Percentiles rank a stretch among this genome's conserved stretches.
These are phyloP conservation scores for Zygosaccharomyces pseudorouxii DNA, from an alignment of 805 yeast species.

Conservation along the genomic window DNA sequence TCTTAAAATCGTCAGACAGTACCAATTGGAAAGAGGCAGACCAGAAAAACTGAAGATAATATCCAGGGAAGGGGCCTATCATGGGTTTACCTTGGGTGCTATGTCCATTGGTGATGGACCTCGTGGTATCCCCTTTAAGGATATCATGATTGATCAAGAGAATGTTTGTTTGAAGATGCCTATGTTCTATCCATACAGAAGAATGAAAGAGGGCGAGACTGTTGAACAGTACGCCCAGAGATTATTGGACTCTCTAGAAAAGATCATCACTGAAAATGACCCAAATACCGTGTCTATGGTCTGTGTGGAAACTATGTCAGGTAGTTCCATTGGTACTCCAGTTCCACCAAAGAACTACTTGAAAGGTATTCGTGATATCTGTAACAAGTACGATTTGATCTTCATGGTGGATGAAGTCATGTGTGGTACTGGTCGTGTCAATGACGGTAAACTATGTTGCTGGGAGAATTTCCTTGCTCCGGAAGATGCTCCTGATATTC, in stretches of 20 bases:
- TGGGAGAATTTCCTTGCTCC: constrained; percentile 42
- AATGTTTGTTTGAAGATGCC: constrained; percentile 30
- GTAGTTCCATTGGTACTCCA: constrained; percentile 44
- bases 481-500: constrained; percentile 44
- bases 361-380: constrained; percentile 43
- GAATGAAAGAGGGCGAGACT: constrained; percentile 35
- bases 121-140: constrained; percentile 36
- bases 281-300: constrained; percentile 43
- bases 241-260: constrained; percentile 41
- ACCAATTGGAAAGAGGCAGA: constrained; percentile 42
- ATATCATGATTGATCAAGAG: constrained; percentile 26
- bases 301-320: constrained; percentile 44
- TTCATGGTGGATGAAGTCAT: constrained; percentile 52
- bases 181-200: constrained; percentile 36
- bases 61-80: constrained; percentile 44
- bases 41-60: constrained; percentile 40
- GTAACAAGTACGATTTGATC: constrained; percentile 49
- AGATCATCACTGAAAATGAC: constrained; percentile 39
- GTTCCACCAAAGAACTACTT: constrained; percentile 46
- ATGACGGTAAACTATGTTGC: constrained; percentile 42
- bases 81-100: constrained; percentile 47
- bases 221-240: constrained; percentile 39
- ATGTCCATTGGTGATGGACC: constrained; percentile 39
- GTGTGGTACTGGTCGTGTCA: constrained; percentile 53
- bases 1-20: constrained; percentile 51